Evolutionary conservation across 768 basidiomycete genomes (phyloP).

Genomic region (Mycena albidolilacea): DNA sequence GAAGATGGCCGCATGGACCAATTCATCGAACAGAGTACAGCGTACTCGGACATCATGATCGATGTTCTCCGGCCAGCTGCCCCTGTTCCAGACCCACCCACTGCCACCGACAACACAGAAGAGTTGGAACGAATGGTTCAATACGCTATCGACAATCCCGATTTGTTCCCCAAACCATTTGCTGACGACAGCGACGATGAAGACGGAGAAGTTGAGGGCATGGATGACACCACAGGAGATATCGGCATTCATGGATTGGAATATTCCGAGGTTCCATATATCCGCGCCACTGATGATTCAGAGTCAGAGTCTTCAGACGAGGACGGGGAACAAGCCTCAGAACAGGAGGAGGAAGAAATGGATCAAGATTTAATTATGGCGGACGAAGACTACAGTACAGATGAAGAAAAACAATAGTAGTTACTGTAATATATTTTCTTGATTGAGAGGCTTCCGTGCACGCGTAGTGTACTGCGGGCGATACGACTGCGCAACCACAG

Average conservation of each 20-base stretch:
- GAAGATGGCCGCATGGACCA: constrained; percentile 16
- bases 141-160: background rate
- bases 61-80: constrained; percentile 1
- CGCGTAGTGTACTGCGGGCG: constrained; percentile 9
- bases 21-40: constrained; percentile 22
- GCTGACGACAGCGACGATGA: constrained; percentile 6
- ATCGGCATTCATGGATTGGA: background rate
- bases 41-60: constrained; percentile 26
- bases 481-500: background rate
- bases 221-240: background rate
- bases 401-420: background rate
- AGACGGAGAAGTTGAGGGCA: background rate
- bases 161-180: background rate
- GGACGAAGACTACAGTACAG: background rate
- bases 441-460: background rate
- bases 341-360: constrained; percentile 6
- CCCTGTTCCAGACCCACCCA: background rate
- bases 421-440: constrained; percentile 6
- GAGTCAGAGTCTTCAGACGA: background rate
- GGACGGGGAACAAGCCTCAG: background rate
- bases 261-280: background rate
- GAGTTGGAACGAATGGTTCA: background rate
- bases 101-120: background rate
- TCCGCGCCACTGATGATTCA: background rate
- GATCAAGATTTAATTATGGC: background rate